phyloP scores from a whole-genome alignment of 306 rosid genomes.

The Canavalia ensiformis region DNA sequence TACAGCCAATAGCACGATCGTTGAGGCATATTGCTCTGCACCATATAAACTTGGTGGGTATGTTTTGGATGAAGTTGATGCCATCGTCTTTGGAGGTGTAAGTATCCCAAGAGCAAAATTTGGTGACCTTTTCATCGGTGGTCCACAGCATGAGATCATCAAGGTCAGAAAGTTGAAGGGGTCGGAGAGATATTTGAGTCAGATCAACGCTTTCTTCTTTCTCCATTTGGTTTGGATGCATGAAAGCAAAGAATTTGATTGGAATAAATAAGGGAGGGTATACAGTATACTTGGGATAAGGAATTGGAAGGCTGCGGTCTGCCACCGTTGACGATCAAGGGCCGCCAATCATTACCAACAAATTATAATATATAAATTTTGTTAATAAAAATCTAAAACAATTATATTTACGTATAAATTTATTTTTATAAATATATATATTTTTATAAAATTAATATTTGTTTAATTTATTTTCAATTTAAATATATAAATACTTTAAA shows the following conservation, averaged over 20 bases:
- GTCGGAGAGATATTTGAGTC: conserved; percentile 56
- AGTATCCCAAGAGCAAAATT: conserved; percentile 72
- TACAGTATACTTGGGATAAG: too few species aligned
- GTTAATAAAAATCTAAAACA: too few species aligned
- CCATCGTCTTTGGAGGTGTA: conserved; percentile 60
- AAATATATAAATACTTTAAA: too few species aligned
- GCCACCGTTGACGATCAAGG: too few species aligned
- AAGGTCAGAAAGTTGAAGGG: conserved; percentile 61
- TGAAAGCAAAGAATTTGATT: neutral
- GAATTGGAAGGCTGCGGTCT: too few species aligned
- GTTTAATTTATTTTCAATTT: too few species aligned
- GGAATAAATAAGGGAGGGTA: too few species aligned
- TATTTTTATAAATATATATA: too few species aligned
- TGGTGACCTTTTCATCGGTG: conserved; percentile 60
- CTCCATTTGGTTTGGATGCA: conserved; percentile 41
- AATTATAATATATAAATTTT: too few species aligned
- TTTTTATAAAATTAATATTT: too few species aligned
- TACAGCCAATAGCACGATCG: conserved; percentile 62
- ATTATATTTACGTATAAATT: too few species aligned
- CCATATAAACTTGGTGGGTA: conserved; percentile 54
- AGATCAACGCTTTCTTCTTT: conserved; percentile 41
- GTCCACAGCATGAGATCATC: conserved; percentile 81
- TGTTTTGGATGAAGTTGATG: conserved; percentile 53
- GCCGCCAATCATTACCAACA: too few species aligned
- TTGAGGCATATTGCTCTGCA: conserved; percentile 69